Conservation (phyloP, 306 rosid genomes). For the Inga oerstediana region DNA sequence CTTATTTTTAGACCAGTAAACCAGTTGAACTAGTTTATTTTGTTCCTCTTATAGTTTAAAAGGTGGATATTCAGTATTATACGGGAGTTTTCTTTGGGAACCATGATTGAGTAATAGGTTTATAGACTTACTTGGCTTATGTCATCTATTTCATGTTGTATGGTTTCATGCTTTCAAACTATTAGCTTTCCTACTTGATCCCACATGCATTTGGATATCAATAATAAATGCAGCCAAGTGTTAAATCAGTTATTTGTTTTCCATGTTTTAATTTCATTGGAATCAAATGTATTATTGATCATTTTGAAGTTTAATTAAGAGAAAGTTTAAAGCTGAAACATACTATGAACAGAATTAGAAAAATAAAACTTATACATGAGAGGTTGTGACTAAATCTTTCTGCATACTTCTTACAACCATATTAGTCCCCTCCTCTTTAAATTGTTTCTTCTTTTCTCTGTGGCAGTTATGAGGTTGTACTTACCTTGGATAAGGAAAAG, state of each 20-base stretch:
- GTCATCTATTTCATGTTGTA: conserved; percentile 9
- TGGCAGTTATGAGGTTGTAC: conserved; percentile 88
- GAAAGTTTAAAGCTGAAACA: no score
- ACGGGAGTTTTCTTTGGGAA: conserved; percentile 10
- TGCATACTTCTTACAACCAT: background rate
- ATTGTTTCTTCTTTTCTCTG: conserved; percentile 27
- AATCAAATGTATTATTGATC: no score
- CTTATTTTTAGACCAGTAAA: background rate
- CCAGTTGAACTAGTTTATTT: conserved; percentile 20
- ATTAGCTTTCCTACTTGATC: conserved; percentile 1
- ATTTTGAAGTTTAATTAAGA: no score
- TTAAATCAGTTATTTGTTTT: no score
- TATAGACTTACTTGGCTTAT: conserved; percentile 15
- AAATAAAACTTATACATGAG: no score
- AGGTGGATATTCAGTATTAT: background rate
- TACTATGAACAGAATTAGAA: no score
- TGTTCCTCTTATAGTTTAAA: conserved; percentile 14
- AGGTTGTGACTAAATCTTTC: no score
- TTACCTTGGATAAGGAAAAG: conserved; percentile 78
- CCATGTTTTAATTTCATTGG: no score
- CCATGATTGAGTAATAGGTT: conserved; percentile 15
- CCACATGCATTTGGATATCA: background rate
- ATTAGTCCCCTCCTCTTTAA: background rate
- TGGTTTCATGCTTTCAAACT: conserved; percentile 1
- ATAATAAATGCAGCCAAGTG: no score